Evolutionary conservation across 805 yeast genomes (phyloP).

Genomic region (Sugiyamaella boreocaroliniensis): DNA sequence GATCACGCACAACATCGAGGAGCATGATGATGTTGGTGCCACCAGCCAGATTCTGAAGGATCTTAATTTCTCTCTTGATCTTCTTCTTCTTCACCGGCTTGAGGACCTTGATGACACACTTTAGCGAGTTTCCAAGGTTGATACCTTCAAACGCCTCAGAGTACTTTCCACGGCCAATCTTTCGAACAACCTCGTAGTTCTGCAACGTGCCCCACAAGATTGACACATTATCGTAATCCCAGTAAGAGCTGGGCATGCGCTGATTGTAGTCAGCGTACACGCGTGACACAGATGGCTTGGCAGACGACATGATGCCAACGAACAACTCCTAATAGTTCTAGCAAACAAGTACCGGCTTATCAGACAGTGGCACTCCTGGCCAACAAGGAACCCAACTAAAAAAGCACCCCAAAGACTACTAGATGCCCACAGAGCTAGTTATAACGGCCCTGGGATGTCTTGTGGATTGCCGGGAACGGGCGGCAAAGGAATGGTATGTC

Average conservation of each 20-base stretch:
- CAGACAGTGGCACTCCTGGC: too few species aligned
- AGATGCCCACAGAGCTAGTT: neutral
- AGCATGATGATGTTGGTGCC: constrained; percentile 77
- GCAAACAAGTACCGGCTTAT: neutral
- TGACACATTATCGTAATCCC: constrained; percentile 45
- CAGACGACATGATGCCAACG: neutral
- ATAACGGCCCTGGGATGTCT: neutral
- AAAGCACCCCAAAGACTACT: too few species aligned
- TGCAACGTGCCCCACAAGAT: constrained; percentile 54
- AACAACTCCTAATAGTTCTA: neutral
- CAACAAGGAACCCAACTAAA: too few species aligned
- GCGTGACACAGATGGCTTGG: constrained; percentile 38
- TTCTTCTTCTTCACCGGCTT: constrained; percentile 92
- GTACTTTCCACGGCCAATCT: constrained; percentile 90
- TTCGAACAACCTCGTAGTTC: constrained; percentile 68
- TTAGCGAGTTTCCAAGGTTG: constrained; percentile 53
- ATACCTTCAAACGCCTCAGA: constrained; percentile 91
- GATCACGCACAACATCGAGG: constrained; percentile 76
- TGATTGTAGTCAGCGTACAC: constrained; percentile 74
- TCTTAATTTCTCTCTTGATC: constrained; percentile 82
- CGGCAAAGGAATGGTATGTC: neutral
- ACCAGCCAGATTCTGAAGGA: constrained; percentile 74
- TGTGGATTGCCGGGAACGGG: neutral
- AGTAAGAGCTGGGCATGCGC: constrained; percentile 61
- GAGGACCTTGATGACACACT: constrained; percentile 79